A percentile compares a stretch with the other conserved stretches of the same genome.
phyloP scores from a whole-genome alignment of 768 basidiomycete genomes.

The Lyophyllum semitale region DNA sequence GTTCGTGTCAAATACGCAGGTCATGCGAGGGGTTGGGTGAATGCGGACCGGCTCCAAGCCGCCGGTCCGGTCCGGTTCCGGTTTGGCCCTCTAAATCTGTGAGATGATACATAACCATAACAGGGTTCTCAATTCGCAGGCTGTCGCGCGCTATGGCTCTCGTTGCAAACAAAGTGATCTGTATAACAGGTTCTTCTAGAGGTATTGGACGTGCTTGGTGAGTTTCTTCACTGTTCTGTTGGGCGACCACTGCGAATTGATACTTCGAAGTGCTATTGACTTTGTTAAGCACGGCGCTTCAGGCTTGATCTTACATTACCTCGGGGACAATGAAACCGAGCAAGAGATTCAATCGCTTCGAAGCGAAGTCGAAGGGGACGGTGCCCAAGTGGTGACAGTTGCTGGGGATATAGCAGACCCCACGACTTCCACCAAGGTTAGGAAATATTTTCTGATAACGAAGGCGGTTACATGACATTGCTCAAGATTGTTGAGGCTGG shows the following conservation, averaged over 20 bases:
- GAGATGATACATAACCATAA: background rate
- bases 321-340: constrained; percentile 58
- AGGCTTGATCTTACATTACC: constrained; percentile 67
- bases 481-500: constrained; percentile 62
- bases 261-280: constrained; percentile 52
- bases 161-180: constrained; percentile 58
- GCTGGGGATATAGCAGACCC: constrained; percentile 68
- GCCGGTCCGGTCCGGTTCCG: background rate
- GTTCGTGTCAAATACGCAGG: background rate
- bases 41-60: background rate
- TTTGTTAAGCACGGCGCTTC: constrained; percentile 65
- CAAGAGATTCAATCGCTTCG: constrained; percentile 48
- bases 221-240: constrained; percentile 1
- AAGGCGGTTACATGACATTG: background rate
- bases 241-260: background rate
- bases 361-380: constrained; percentile 43
- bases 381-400: constrained; percentile 46
- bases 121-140: background rate
- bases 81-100: background rate
- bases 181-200: constrained; percentile 73
- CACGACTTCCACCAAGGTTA: constrained; percentile 55
- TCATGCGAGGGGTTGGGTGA: background rate
- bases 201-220: constrained; percentile 74
- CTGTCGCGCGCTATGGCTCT: constrained; percentile 35
- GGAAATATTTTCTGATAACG: background rate